Conservation (phyloP, 192 early-diverging fungal species). For the Backusella luteola region DNA sequence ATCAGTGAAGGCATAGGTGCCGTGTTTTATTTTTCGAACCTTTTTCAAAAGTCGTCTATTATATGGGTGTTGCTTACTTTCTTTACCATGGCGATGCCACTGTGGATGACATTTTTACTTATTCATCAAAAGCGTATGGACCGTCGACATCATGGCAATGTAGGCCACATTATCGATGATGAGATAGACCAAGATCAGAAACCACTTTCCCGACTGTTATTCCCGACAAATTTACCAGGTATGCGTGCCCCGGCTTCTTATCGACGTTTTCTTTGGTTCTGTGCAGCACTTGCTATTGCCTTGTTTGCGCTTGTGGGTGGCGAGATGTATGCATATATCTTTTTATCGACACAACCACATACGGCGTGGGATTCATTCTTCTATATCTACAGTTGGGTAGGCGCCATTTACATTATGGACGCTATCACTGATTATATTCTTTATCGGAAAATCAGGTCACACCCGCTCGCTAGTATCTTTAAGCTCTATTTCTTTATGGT, state of each 20-base stretch:
- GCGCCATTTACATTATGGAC: constrained; percentile 67
- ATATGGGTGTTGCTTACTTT: constrained; percentile 72
- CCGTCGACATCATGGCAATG: not conserved
- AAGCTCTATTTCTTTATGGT: constrained; percentile 79
- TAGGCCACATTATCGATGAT: not conserved
- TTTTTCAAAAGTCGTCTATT: constrained; percentile 53
- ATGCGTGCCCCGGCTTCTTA: constrained; percentile 69
- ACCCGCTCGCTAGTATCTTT: constrained; percentile 68
- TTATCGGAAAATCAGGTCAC: constrained; percentile 57
- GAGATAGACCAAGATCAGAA: not conserved
- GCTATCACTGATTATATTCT: constrained; percentile 66
- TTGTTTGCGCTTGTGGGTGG: constrained; percentile 66
- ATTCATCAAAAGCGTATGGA: constrained; percentile 48
- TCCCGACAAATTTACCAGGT: constrained; percentile 55
- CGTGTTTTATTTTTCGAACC: constrained; percentile 53
- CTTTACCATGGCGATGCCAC: constrained; percentile 70
- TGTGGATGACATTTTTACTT: constrained; percentile 60
- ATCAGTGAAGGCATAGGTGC: constrained; percentile 57
- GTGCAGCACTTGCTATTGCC: constrained; percentile 63
- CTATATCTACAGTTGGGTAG: constrained; percentile 77
- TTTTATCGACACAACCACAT: constrained; percentile 55
- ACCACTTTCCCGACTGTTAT: constrained; percentile 26
- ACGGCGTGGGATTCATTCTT: constrained; percentile 57
- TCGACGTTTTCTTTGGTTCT: constrained; percentile 77
- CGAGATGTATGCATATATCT: constrained; percentile 66